These are phyloP conservation scores for Raphanus hybrid DNA, from an alignment of 441 rosid genomes.

Conservation along the genomic window DNA sequence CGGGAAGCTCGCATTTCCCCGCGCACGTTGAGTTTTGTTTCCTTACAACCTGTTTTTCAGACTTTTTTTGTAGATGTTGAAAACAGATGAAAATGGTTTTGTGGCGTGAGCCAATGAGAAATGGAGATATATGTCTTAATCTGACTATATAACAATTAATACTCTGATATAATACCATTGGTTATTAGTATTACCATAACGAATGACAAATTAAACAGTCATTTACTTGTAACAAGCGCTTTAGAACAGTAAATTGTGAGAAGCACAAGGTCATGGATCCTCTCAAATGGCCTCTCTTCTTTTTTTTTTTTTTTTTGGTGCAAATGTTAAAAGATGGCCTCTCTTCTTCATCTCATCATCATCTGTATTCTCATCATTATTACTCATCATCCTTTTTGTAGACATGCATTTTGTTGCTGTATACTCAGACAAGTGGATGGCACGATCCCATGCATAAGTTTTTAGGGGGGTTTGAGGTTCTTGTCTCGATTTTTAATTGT, in stretches of 20 bases:
- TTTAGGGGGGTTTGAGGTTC: neutral
- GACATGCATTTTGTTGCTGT: neutral
- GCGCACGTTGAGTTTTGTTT: neutral
- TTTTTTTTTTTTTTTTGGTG: no score
- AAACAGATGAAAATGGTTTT: neutral
- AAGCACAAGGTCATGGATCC: neutral
- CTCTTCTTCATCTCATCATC: neutral
- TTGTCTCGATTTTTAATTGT: neutral
- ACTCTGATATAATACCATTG: neutral
- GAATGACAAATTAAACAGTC: neutral
- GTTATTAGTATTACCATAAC: neutral
- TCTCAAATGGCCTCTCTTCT: neutral
- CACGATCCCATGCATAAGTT: neutral
- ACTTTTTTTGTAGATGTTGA: neutral
- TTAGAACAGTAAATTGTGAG: neutral
- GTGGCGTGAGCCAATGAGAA: neutral
- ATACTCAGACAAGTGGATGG: neutral
- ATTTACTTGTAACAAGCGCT: neutral
- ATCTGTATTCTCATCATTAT: no score
- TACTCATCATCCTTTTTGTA: no score
- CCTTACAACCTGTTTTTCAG: neutral
- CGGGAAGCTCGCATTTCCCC: conserved; percentile 22
- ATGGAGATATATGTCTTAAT: neutral
- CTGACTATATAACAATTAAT: neutral
- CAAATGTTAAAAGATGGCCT: no score